Percentiles rank a stretch among this genome's conserved stretches.
Conservation (phyloP, 2,329 filamentous ascomycete species). For the Setomelanomma holmii region DNA sequence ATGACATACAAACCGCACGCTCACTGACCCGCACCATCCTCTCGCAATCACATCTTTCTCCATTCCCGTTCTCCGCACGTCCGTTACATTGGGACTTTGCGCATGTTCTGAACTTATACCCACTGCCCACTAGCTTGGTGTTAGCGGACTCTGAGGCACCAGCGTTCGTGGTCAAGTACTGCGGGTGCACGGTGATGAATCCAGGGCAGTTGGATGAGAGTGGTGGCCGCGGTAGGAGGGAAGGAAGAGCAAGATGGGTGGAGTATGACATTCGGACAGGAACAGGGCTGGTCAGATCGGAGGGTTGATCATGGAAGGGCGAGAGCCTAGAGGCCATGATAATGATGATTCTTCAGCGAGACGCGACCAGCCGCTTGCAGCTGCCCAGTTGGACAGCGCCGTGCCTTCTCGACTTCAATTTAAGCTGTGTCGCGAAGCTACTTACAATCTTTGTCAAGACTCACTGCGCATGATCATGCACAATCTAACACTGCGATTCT, state of each 20-base stretch:
- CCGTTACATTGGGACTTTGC: slow-evolving; percentile 92
- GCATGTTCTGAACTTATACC: slow-evolving; percentile 79
- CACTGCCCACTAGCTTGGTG: slow-evolving; percentile 82
- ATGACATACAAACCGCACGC: slow-evolving; percentile 62
- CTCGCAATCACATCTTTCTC: slow-evolving; percentile 87
- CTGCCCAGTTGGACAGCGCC: too few relatives aligned
- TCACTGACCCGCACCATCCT: slow-evolving; percentile 90
- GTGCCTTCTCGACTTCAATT: too few relatives aligned
- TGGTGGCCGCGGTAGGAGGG: slow-evolving; percentile 68
- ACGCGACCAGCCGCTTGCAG: too few relatives aligned
- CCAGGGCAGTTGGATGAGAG: slow-evolving; percentile 73
- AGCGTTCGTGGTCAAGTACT: slow-evolving; percentile 87
- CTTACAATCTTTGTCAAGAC: not conserved
- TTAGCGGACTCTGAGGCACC: slow-evolving; percentile 82
- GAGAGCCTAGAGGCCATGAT: too few relatives aligned
- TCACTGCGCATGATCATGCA: too few relatives aligned
- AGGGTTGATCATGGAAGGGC: too few relatives aligned
- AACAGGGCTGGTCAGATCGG: slow-evolving; percentile 33
- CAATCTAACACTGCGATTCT: too few relatives aligned
- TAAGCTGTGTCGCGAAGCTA: too few relatives aligned
- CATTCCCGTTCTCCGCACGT: slow-evolving; percentile 79
- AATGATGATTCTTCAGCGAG: too few relatives aligned
- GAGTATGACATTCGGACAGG: slow-evolving; percentile 69
- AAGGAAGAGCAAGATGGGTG: slow-evolving; percentile 76
- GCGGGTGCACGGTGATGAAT: slow-evolving; percentile 96